Base-by-base conservation (phyloP, 192 early-diverging fungal genomes). In the Podila epicladia region DNA sequence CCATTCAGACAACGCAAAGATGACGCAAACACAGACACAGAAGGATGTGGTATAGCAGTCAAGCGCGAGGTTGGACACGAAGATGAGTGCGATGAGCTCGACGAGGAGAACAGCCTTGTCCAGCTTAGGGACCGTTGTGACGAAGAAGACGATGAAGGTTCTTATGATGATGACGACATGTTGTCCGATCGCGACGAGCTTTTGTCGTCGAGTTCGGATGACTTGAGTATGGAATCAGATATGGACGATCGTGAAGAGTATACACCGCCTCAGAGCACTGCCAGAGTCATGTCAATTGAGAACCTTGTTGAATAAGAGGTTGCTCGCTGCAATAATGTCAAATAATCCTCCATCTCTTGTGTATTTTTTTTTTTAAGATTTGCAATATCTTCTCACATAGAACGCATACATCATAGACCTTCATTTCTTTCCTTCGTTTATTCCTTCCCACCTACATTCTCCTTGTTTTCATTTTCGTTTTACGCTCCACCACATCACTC, bases 251-350 rank as follows among this genome's bases (percentile, higher is more conserved):
- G 6, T 6, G n/a, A 26, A 24, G 24, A 24, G 53, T 55, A n/a
- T 24, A 2, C 24, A n/a, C 51, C 51, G 17, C 53, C 20, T 8
- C 69, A 67, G 26, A 33, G 59, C 26, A 53, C 66, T 4, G 55
- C 62, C 13, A 57, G 67, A 28, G 62, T 69, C 48, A 80, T 80
- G 76, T 80, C 76, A 17, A 80, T 80, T 60, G 76, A 73, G 32
- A 80, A 80, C 28, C 66, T 80, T 32, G 71, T 80, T 19, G 71
- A 64, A 32, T 69, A 55, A 24, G 53, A 9, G 4, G 2, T 45
- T 45, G 41, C 15, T 12, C 41, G 8, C 17, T 3, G 15, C 15
- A 45, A 45, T 45, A 12, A 15, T 15, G 41, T 17, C 41, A 45
- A 41, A 45, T 45, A 64, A 26, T 65, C 67, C 41, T 22, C 55